Conservation (phyloP, 345 rosid species). For the Aquilaria yunnanensis region DNA sequence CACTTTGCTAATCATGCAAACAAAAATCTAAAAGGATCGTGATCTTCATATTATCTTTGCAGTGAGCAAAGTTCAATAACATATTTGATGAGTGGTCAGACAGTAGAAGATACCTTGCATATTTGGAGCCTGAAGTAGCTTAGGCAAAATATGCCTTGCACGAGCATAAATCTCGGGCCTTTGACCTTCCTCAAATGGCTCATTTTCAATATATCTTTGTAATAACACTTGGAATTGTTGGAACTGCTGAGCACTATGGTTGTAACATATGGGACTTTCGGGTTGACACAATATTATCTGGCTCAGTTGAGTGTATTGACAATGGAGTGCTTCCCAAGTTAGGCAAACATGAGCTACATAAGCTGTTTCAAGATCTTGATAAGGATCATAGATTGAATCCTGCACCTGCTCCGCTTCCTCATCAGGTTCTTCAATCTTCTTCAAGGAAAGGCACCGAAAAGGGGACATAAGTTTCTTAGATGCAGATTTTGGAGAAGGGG, state of each 20-base stretch:
- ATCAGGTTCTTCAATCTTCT: conserved; percentile 58
- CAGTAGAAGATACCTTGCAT: conserved; percentile 44
- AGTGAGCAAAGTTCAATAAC: not conserved
- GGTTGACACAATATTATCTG: conserved; percentile 65
- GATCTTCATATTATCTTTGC: not conserved
- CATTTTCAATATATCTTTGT: conserved; percentile 90
- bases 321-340: conserved; percentile 97
- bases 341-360: conserved; percentile 94
- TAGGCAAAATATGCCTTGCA: conserved; percentile 65
- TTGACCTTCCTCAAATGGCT: conserved; percentile 78
- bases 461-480: conserved; percentile 83
- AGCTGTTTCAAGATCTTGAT: conserved; percentile 73
- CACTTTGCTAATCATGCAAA: not conserved
- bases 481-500: conserved; percentile 80
- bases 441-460: conserved; percentile 77
- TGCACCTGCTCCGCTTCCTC: conserved; percentile 64
- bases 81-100: not conserved
- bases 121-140: conserved; percentile 84
- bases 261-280: conserved; percentile 56
- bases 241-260: conserved; percentile 72
- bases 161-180: conserved; percentile 74
- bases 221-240: conserved; percentile 86
- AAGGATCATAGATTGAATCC: conserved; percentile 37
- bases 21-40: not conserved
- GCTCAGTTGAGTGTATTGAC: conserved; percentile 78